phyloP scores from a whole-genome alignment of 805 yeast species.

The Saccharomycopsis microspora region DNA sequence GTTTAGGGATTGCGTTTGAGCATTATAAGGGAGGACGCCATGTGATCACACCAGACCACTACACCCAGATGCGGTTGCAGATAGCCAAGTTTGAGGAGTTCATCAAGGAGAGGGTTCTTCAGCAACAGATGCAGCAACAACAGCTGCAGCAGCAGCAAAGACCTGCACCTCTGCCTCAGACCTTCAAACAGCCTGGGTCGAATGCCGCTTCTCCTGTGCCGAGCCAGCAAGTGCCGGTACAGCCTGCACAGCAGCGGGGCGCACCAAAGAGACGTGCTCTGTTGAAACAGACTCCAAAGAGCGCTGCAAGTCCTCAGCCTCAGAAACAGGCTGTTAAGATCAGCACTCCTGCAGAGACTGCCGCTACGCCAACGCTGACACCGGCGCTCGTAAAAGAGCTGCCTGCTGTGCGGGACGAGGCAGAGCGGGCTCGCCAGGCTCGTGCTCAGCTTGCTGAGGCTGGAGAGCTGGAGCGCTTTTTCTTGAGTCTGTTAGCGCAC shows the following conservation, averaged over 20 bases:
- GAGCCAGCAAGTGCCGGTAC: too few species aligned
- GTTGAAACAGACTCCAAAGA: conserved; percentile 6
- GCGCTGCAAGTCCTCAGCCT: conserved; percentile 9
- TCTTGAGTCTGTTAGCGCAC: conserved; percentile 14
- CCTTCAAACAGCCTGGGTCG: not conserved
- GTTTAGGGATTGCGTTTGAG: conserved; percentile 44
- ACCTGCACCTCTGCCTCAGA: not conserved
- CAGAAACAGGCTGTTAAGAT: conserved; percentile 9
- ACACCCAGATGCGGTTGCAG: conserved; percentile 3
- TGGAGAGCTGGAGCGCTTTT: conserved; percentile 10
- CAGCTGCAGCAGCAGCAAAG: conserved; percentile 1
- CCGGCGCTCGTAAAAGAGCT: not conserved
- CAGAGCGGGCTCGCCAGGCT: not conserved
- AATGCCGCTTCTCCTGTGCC: too few species aligned
- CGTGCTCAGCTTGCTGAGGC: conserved; percentile 2
- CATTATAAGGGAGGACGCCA: conserved; percentile 35
- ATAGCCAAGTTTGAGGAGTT: not conserved
- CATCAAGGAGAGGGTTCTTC: not conserved
- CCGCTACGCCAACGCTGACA: conserved; percentile 12
- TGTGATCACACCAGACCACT: conserved; percentile 5
- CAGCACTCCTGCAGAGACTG: conserved; percentile 13
- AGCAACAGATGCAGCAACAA: not conserved
- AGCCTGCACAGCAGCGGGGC: not conserved
- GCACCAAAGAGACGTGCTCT: conserved; percentile 1
- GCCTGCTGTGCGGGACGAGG: not conserved